Conservation (phyloP, 2,329 filamentous ascomycete species). For the Trichoderma polysporum region DNA sequence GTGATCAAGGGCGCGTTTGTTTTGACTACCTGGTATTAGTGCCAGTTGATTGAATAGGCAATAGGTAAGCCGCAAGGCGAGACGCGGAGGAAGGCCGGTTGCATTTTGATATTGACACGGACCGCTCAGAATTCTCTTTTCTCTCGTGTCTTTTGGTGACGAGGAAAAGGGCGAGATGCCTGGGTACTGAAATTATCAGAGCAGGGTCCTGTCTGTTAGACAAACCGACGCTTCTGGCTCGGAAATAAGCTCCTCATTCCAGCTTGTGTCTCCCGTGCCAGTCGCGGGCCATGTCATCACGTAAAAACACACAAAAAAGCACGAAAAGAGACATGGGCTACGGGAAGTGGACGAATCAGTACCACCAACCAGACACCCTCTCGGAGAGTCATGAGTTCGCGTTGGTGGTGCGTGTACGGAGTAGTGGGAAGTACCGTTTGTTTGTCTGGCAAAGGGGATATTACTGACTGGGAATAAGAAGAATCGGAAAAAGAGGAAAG, state of each 20-base stretch:
- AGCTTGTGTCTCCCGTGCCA: slow-evolving; percentile 9
- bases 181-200: background rate
- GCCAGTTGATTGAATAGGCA: background rate
- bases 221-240: background rate
- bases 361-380: background rate
- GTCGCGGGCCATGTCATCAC: slow-evolving; percentile 10
- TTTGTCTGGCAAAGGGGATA: too few species aligned
- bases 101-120: background rate
- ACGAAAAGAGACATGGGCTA: background rate
- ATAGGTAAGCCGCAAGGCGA: background rate
- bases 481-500: background rate
- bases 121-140: background rate
- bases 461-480: background rate
- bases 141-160: background rate
- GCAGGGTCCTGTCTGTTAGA: too few species aligned
- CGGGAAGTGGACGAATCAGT: background rate
- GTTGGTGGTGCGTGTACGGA: too few species aligned
- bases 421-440: too few species aligned
- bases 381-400: background rate
- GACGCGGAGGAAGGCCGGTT: background rate
- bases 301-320: background rate
- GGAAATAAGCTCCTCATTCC: slow-evolving; percentile 19
- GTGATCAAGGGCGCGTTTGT: slow-evolving; percentile 1
- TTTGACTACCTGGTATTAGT: background rate
- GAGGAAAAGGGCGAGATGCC: background rate